Percentiles rank a stretch among this genome's conserved stretches.
phyloP scores from a whole-genome alignment of 2,329 filamentous ascomycete species.

The Phialophora tarda region DNA sequence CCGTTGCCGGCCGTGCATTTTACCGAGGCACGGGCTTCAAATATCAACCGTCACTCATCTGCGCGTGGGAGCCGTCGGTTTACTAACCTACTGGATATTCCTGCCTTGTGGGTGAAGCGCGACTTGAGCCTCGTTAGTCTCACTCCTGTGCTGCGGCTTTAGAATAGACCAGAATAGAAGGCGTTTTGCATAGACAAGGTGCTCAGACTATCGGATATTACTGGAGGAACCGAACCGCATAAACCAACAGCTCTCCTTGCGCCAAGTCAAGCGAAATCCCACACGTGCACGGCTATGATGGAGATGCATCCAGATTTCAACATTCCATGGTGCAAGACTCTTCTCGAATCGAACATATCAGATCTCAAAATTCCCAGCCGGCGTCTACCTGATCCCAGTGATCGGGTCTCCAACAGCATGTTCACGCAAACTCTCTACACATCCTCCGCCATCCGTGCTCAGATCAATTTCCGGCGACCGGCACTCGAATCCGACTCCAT shows the following conservation, averaged over 20 bases:
- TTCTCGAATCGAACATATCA: slow-evolving; percentile 9
- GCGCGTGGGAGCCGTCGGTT: no score
- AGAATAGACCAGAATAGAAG: background rate
- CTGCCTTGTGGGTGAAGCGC: no score
- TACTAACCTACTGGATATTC: no score
- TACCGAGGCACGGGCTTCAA: no score
- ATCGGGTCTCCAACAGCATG: slow-evolving; percentile 27
- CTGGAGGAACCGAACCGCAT: background rate
- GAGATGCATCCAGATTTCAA: slow-evolving; percentile 14
- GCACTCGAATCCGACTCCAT: slow-evolving; percentile 20
- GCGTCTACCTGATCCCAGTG: background rate
- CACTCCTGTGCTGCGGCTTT: no score
- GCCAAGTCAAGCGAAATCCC: background rate
- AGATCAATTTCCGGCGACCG: slow-evolving; percentile 27
- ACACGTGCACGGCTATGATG: slow-evolving; percentile 2
- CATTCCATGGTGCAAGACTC: slow-evolving; percentile 18
- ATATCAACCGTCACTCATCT: no score
- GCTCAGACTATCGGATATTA: background rate
- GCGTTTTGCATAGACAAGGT: background rate
- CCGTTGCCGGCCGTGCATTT: no score
- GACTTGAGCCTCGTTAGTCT: no score
- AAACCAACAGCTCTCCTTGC: background rate
- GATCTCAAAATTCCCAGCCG: slow-evolving; percentile 8
- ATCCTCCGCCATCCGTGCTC: slow-evolving; percentile 23
- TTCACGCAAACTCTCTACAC: slow-evolving; percentile 31